Base-by-base conservation (phyloP, 305 asterid genomes). In the Euphrasia arctica region DNA sequence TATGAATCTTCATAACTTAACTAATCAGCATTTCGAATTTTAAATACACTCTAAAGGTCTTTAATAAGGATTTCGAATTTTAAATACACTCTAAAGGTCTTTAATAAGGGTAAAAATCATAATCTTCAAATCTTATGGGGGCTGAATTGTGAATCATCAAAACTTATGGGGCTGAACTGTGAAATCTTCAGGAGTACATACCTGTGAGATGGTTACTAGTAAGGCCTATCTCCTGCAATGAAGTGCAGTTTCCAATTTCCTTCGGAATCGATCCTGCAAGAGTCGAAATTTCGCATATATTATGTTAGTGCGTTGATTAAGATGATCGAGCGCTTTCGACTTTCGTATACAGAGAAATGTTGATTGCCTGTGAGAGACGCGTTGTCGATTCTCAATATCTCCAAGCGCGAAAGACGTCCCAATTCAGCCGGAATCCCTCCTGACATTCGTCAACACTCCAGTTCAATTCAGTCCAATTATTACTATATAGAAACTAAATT, bases 171-270 rank as follows among this genome's bases (percentile, higher is more conserved):
- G 50, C 50, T 3, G n/a, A 43, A 3, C 9, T 43, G 50, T 48
- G 22, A 18, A 13, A 12, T 9, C 2, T 42, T 9, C 81, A 58
- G 1, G 22, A 4, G 34, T 31, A 31, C 13, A 1, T 48, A 77
- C 74, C 61, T 25, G 25, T 70, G 34, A 77, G 56, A 43, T 10
- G n/a, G 63, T 45, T 75, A 13, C 0, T n/a, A 18, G 2, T 5
- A 27, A 68, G 34, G 29, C 2, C 4, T 27, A 36, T 49, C 12
- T 29, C 3, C 14, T 63, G 58, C n/a, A 77, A 71, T 22, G 31
- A 34, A 31, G 77, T 77, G 42, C 78, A 74, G n/a, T 70, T 57
- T 11, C 70, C 74, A 5, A 70, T 43, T 55, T 70, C 60, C 50
- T 47, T 63, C 22, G 74, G 69, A 54, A 60, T 72, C 62, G 4